Conservation (phyloP, 2,329 filamentous ascomycete species). For the Dactylella cylindrospora region DNA sequence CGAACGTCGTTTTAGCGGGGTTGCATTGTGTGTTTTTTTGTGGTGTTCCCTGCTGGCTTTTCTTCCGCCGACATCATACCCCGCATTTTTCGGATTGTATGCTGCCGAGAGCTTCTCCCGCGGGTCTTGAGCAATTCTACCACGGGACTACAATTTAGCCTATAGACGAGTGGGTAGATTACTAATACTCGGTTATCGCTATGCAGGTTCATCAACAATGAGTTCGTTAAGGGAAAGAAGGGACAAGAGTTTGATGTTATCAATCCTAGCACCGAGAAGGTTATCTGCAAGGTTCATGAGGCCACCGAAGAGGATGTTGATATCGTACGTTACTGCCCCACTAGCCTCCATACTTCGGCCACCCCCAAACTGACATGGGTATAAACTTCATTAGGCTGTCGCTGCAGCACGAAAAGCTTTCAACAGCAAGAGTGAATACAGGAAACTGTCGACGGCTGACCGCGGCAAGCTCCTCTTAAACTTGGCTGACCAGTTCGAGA, state of each 20-base stretch:
- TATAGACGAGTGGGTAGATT: slow-evolving; percentile 16
- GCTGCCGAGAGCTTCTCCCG: not conserved
- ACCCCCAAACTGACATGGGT: not conserved
- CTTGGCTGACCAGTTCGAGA: slow-evolving; percentile 77
- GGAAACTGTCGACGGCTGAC: slow-evolving; percentile 66
- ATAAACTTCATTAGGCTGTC: slow-evolving; percentile 60
- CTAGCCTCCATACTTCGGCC: not conserved
- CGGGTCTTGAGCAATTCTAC: slow-evolving; percentile 45
- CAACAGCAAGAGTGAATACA: slow-evolving; percentile 65
- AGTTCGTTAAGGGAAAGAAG: slow-evolving; percentile 79
- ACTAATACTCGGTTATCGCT: slow-evolving; percentile 14
- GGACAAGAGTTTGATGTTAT: slow-evolving; percentile 90
- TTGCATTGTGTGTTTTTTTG: too few species aligned
- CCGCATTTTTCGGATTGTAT: slow-evolving; percentile 13
- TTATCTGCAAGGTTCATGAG: slow-evolving; percentile 79
- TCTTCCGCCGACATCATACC: not conserved
- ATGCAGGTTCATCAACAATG: slow-evolving; percentile 83
- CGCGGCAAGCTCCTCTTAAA: slow-evolving; percentile 71
- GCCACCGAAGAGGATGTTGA: slow-evolving; percentile 83
- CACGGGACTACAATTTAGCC: slow-evolving; percentile 24
- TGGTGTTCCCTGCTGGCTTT: slow-evolving; percentile 2
- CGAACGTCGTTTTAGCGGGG: too few species aligned
- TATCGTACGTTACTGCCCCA: slow-evolving; percentile 11
- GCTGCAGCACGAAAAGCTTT: slow-evolving; percentile 83
- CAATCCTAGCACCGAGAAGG: slow-evolving; percentile 82